Conservation (phyloP, 106 monocot species). For the Dioscorea dumetorum region DNA sequence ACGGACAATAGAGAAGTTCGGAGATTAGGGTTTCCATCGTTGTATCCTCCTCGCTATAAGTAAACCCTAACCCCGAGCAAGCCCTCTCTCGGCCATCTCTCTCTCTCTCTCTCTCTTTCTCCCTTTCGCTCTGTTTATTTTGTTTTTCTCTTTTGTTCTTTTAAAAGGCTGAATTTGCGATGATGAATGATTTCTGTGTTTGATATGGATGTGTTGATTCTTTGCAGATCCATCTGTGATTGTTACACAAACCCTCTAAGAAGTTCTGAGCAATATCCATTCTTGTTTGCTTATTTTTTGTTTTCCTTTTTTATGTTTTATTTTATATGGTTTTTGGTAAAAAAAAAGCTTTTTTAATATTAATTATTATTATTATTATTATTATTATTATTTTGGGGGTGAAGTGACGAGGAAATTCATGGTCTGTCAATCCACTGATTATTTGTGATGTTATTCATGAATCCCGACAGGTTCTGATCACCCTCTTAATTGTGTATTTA, state of each 20-base stretch:
- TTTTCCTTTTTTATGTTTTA: neutral
- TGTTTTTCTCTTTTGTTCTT: neutral
- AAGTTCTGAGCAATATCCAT: constrained; percentile 7
- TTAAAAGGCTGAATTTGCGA: neutral
- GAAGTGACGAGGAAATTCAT: constrained; percentile 11
- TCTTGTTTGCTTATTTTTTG: neutral
- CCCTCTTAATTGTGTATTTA: neutral
- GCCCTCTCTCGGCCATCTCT: neutral
- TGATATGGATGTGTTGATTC: neutral
- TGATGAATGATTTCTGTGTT: neutral
- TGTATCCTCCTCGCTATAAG: no score
- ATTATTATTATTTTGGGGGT: neutral
- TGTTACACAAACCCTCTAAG: constrained; percentile 13
- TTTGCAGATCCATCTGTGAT: neutral
- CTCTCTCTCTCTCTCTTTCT: neutral
- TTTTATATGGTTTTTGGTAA: no score
- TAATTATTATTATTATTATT: no score
- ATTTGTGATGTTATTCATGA: neutral
- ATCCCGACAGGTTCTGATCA: constrained; percentile 21
- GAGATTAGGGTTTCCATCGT: no score
- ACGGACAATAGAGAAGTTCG: no score
- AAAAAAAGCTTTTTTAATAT: neutral
- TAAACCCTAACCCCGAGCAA: no score
- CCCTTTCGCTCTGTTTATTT: neutral
- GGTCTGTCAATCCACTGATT: constrained; percentile 19